These are phyloP conservation scores for Penicillium polonicum DNA, from an alignment of 2,329 filamentous ascomycete species.

Conservation along the genomic window DNA sequence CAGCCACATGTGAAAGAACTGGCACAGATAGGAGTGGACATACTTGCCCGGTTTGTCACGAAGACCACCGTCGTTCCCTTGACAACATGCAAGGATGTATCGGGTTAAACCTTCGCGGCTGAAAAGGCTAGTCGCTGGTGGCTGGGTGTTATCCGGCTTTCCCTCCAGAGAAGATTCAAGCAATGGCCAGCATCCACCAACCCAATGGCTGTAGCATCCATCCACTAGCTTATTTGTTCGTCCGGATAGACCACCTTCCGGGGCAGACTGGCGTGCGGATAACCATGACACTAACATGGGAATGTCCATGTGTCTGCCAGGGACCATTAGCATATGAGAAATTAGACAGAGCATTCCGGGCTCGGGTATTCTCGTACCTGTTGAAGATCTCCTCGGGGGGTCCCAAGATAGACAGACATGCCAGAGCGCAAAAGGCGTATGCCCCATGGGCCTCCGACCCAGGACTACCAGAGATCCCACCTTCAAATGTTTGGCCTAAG, in stretches of 20 bases:
- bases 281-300: constrained; percentile 80
- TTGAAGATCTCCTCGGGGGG: constrained; percentile 71
- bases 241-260: constrained; percentile 89
- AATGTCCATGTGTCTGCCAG: constrained; percentile 70
- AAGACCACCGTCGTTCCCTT: constrained; percentile 75
- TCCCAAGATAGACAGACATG: constrained; percentile 81
- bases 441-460: constrained; percentile 91
- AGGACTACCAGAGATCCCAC: constrained; percentile 83
- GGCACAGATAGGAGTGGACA: constrained; percentile 37
- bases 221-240: constrained; percentile 97
- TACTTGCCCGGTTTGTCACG: constrained; percentile 92
- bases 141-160: constrained; percentile 35
- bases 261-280: constrained; percentile 81
- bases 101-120: constrained; percentile 80
- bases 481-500: constrained; percentile 86
- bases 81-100: constrained; percentile 88
- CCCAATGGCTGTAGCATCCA: constrained; percentile 98
- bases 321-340: constrained; percentile 5
- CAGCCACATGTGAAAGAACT: constrained; percentile 17
- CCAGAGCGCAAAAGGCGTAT: constrained; percentile 92
- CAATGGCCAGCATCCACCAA: constrained; percentile 90
- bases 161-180: constrained; percentile 74
- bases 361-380: constrained; percentile 53
- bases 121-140: constrained; percentile 53
- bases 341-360: not conserved